Evolutionary conservation across 108 stramenopile genomes (phyloP), one percentile per base, ranked within the genome.

Genomic region (Nannochloropsis salina): DNA sequence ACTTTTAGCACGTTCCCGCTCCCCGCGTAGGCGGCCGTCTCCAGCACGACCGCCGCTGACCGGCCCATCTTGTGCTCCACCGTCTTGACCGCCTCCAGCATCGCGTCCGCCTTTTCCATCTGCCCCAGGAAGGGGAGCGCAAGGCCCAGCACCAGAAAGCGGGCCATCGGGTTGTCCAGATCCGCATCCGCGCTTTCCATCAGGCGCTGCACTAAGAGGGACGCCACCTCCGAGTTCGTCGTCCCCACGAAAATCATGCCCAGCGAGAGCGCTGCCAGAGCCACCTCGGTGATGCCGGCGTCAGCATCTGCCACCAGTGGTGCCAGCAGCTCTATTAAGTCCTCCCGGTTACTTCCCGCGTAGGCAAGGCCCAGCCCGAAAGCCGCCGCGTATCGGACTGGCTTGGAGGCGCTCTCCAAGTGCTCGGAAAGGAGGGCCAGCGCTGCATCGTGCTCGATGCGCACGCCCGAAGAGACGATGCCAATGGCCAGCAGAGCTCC

Each of bases 161-260:
- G 90, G 15, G 96, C 92, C 92, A 96, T 95, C 15, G 97, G 93
- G 85, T 97, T 95, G 85, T 96, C 93, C 20, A 99, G 94, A 87
- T 98, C 97, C 86, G 96, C 95, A 80, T 96, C 97, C n/a, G 95
- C 93, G 42, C 96, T 95, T 90, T 99, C 98, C 98, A 99, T 99
- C 9, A 99, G 93, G 51, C 96, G 92, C 86, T 97, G 95, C 40
- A 97, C 95, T 84, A 99, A 93, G n/a, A 94, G 89, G n/a, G 94
- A 93, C 42, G 96, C 96, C 3, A 96, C 95, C 51, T 93, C 93
- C 85, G 97, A 97, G 92, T 98, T 92, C 82, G 95, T 95, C 83
- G 96, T 97, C 83, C 98, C 98, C 45, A 96, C 97, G 81, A 94
- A 97, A 74, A 99, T 93, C 94, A 98, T 94, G 61, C 99, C 99